phyloP scores from a whole-genome alignment of 805 yeast genomes.

The Candida multigemmis region DNA sequence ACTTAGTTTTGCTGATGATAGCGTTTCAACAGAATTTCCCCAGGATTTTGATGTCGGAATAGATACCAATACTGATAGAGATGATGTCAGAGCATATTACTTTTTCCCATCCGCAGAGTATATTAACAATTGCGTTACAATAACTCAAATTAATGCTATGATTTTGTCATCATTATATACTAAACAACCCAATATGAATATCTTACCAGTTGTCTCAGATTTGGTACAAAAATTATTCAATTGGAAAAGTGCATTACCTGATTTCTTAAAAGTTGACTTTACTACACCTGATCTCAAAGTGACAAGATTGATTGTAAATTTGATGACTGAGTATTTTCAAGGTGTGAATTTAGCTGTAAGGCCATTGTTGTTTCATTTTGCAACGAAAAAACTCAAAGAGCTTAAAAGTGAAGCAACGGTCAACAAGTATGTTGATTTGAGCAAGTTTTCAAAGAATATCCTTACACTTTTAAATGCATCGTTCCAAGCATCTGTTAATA shows the following conservation, averaged over 20 bases:
- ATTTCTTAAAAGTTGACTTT: conserved; percentile 57
- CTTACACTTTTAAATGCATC: conserved; percentile 67
- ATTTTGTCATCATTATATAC: conserved; percentile 64
- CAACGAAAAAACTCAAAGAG: conserved; percentile 53
- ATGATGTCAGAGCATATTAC: conserved; percentile 55
- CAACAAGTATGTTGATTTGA: conserved; percentile 53
- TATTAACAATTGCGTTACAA: conserved; percentile 67
- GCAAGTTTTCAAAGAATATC: conserved; percentile 58
- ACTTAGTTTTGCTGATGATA: conserved; percentile 68
- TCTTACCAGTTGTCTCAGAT: conserved; percentile 64
- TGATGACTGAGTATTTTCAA: conserved; percentile 78
- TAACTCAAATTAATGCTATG: conserved; percentile 70
- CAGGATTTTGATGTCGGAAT: conserved; percentile 56
- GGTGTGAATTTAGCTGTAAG: conserved; percentile 74
- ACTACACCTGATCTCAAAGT: conserved; percentile 43
- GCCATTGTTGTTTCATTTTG: conserved; percentile 69
- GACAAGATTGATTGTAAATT: conserved; percentile 58
- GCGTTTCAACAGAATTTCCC: conserved; percentile 72
- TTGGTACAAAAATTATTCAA: conserved; percentile 55
- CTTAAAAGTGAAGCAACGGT: conserved; percentile 26
- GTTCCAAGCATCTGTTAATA: conserved; percentile 72
- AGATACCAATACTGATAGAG: conserved; percentile 25
- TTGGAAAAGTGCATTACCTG: conserved; percentile 63
- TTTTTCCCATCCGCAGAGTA: conserved; percentile 75
- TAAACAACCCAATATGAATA: conserved; percentile 67